Evolutionary conservation across 768 basidiomycete genomes (phyloP).

Genomic region (Thelephora ganbajun): DNA sequence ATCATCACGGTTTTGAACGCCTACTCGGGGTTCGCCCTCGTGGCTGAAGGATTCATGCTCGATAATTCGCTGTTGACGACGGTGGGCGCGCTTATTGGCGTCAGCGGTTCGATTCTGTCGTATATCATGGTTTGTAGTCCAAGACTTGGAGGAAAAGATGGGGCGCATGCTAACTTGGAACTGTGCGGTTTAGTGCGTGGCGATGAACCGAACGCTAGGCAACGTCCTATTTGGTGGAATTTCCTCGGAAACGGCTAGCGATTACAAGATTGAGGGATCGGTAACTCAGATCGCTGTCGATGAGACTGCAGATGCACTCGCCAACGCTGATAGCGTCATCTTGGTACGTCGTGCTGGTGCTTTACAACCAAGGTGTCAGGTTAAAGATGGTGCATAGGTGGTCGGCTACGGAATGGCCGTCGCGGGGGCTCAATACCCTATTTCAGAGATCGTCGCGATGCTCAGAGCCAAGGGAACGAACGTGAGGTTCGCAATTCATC

Average conservation of each 20-base stretch:
- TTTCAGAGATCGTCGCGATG: conserved; percentile 60
- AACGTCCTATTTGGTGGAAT: conserved; percentile 90
- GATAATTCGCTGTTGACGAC: conserved; percentile 76
- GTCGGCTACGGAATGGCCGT: conserved; percentile 90
- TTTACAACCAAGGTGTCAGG: too few relatives aligned
- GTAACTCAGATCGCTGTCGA: conserved; percentile 70
- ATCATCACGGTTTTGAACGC: conserved; percentile 86
- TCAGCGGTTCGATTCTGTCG: conserved; percentile 81
- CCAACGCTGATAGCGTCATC: conserved; percentile 75
- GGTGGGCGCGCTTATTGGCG: conserved; percentile 77
- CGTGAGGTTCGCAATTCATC: conserved; percentile 80
- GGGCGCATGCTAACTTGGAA: background rate
- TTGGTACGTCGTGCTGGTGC: conserved; percentile 27
- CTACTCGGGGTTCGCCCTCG: conserved; percentile 82
- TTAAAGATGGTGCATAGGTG: conserved; percentile 26
- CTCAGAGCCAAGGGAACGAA: conserved; percentile 63
- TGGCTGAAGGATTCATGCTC: conserved; percentile 88
- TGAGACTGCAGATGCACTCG: conserved; percentile 65
- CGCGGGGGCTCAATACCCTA: conserved; percentile 73
- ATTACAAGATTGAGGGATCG: conserved; percentile 69
- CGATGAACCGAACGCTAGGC: conserved; percentile 78
- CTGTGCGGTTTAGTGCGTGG: conserved; percentile 49
- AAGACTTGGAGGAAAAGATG: background rate
- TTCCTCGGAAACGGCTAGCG: conserved; percentile 29
- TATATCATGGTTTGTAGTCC: conserved; percentile 71